Percentiles rank a stretch among this genome's conserved stretches.
Evolutionary conservation across 2,329 filamentous ascomycete genomes (phyloP).

Genomic region (Neonectria hederae): DNA sequence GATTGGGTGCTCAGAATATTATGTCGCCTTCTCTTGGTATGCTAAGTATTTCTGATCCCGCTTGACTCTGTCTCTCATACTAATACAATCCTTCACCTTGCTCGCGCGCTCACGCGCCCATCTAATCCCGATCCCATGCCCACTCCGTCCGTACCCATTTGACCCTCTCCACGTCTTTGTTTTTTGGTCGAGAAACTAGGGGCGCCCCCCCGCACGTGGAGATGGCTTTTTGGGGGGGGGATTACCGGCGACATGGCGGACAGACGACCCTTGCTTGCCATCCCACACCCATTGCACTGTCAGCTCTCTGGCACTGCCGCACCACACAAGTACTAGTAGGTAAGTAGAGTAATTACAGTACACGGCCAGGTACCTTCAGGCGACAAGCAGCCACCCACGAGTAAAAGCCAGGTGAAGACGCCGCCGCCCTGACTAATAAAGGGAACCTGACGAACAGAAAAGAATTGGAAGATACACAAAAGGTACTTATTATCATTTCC

Average conservation of each 20-base stretch:
- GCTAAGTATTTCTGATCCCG: too few species aligned
- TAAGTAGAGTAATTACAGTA: too few species aligned
- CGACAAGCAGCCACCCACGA: not conserved
- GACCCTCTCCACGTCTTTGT: not conserved
- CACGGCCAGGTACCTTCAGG: not conserved
- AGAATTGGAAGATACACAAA: not conserved
- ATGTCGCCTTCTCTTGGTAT: too few species aligned
- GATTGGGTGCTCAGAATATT: too few species aligned
- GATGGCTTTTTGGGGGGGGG: slow-evolving; percentile 10
- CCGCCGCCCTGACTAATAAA: not conserved
- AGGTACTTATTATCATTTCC: too few species aligned
- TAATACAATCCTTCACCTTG: not conserved
- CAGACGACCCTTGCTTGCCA: slow-evolving; percentile 7
- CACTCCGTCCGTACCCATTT: not conserved
- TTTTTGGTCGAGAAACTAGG: slow-evolving; percentile 5
- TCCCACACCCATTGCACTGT: not conserved
- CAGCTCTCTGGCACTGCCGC: not conserved
- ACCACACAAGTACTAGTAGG: too few species aligned
- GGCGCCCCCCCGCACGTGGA: slow-evolving; percentile 30
- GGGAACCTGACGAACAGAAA: not conserved
- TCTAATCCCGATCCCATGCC: not conserved
- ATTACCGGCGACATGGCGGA: slow-evolving; percentile 18
- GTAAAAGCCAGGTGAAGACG: not conserved
- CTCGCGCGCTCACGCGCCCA: not conserved
- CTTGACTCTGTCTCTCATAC: not conserved